These are phyloP conservation scores for Skeletonema tropicum DNA, from an alignment of 108 stramenopile species.

Conservation along the genomic window DNA sequence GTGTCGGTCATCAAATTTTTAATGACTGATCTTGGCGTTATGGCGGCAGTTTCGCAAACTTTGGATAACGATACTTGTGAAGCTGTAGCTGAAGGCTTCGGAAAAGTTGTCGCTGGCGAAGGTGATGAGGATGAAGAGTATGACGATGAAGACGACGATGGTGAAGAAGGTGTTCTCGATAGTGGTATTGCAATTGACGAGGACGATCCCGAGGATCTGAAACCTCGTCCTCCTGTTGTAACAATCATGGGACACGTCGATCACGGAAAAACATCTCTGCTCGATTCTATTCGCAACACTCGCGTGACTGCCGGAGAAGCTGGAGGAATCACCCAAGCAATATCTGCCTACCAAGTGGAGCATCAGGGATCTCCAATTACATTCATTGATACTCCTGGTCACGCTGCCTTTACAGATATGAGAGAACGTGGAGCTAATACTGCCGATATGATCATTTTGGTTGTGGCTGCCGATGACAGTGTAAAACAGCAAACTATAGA, in stretches of 20 bases:
- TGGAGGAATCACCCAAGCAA: slow-evolving; percentile 99
- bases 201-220: slow-evolving; percentile 74
- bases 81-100: slow-evolving; percentile 91
- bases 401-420: slow-evolving; percentile 98
- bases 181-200: slow-evolving; percentile 71
- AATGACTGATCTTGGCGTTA: slow-evolving; percentile 93
- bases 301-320: slow-evolving; percentile 95
- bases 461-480: slow-evolving; percentile 99
- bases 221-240: slow-evolving; percentile 93
- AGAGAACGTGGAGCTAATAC: slow-evolving; percentile 95
- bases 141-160: slow-evolving; percentile 59
- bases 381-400: slow-evolving; percentile 99
- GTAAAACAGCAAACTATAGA: slow-evolving; percentile 98
- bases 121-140: slow-evolving; percentile 73
- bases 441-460: slow-evolving; percentile 98
- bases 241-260: slow-evolving; percentile 99
- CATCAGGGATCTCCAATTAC: slow-evolving; percentile 84
- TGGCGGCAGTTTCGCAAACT: slow-evolving; percentile 92
- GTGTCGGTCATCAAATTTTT: slow-evolving; percentile 93
- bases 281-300: slow-evolving; percentile 93
- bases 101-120: slow-evolving; percentile 72
- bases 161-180: slow-evolving; percentile 69
- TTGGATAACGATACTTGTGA: slow-evolving; percentile 85
- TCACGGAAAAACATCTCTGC: slow-evolving; percentile 98
- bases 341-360: slow-evolving; percentile 92